Conservation (phyloP, 495 filamentous ascomycete genomes). For the Penicillium manginii region DNA sequence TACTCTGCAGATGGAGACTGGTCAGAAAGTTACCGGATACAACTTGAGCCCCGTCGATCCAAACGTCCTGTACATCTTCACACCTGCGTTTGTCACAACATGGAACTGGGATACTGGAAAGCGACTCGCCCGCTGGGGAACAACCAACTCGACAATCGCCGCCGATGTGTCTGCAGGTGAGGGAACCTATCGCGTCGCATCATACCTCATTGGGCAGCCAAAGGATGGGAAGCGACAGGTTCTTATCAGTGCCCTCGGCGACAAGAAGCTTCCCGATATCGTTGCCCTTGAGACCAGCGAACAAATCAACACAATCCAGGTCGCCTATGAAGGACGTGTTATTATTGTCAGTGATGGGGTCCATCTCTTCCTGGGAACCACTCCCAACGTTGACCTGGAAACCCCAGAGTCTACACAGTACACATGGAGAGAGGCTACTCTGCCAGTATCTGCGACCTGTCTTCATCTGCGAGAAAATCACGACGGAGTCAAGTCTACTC, state of each 20-base stretch:
- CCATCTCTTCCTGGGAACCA: conserved; percentile 39
- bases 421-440: conserved; percentile 53
- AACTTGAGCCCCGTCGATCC: conserved; percentile 60
- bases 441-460: conserved; percentile 39
- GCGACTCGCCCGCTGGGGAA: conserved; percentile 52
- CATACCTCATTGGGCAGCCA: conserved; percentile 24
- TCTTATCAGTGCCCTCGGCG: conserved; percentile 22
- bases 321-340: conserved; percentile 34
- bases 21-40: conserved; percentile 52
- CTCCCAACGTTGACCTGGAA: conserved; percentile 14
- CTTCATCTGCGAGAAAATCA: conserved; percentile 35
- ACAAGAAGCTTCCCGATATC: conserved; percentile 28
- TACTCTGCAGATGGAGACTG: conserved; percentile 46
- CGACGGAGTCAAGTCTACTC: conserved; percentile 27
- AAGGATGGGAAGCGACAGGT: conserved; percentile 41
- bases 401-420: conserved; percentile 38
- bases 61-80: conserved; percentile 71
- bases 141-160: conserved; percentile 24
- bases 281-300: conserved; percentile 34
- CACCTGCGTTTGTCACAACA: conserved; percentile 65
- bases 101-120: conserved; percentile 77
- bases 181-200: conserved; percentile 12
- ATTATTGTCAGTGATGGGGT: conserved; percentile 42
- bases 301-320: conserved; percentile 37
- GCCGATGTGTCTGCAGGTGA: conserved; percentile 26